Percentiles rank a stretch among this genome's conserved stretches.
phyloP scores from a whole-genome alignment of 1,139 yeast genomes.

The Kodamaea sp. region DNA sequence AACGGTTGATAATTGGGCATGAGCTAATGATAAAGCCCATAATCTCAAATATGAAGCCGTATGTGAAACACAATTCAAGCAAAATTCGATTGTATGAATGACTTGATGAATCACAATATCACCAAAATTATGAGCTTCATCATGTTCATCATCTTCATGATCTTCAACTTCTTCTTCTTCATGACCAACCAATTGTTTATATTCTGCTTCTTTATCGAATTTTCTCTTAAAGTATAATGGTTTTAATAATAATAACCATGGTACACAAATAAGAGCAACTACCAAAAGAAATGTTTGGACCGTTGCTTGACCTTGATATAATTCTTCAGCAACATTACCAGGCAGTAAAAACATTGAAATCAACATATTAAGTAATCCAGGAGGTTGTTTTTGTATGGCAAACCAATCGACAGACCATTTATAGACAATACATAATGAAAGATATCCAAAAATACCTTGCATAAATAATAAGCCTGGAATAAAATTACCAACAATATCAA shows the following conservation, averaged over 20 bases:
- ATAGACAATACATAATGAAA: constrained; percentile 66
- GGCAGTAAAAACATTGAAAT: constrained; percentile 80
- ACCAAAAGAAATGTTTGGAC: constrained; percentile 58
- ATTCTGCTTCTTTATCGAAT: constrained; percentile 39
- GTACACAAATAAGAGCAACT: constrained; percentile 69
- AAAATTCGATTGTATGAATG: constrained; percentile 75
- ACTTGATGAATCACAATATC: constrained; percentile 79
- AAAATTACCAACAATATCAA: constrained; percentile 74
- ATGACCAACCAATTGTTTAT: constrained; percentile 21
- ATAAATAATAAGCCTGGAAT: constrained; percentile 75
- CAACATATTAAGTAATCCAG: constrained; percentile 76
- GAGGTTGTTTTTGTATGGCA: constrained; percentile 65
- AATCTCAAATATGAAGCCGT: constrained; percentile 75
- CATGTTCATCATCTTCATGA: constrained; percentile 45
- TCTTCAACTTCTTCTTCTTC: constrained; percentile 20
- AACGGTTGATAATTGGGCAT: constrained; percentile 71
- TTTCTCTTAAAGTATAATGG: constrained; percentile 49
- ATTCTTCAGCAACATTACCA: constrained; percentile 63
- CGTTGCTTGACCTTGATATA: constrained; percentile 60
- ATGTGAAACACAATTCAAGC: constrained; percentile 74
- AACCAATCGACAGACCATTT: constrained; percentile 82
- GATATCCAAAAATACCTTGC: constrained; percentile 81
- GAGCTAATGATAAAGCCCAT: constrained; percentile 79
- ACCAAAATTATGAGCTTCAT: constrained; percentile 61
- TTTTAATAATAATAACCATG: constrained; percentile 67